Base-by-base conservation (phyloP, 2,329 filamentous ascomycete genomes). In the Alternaria solani region DNA sequence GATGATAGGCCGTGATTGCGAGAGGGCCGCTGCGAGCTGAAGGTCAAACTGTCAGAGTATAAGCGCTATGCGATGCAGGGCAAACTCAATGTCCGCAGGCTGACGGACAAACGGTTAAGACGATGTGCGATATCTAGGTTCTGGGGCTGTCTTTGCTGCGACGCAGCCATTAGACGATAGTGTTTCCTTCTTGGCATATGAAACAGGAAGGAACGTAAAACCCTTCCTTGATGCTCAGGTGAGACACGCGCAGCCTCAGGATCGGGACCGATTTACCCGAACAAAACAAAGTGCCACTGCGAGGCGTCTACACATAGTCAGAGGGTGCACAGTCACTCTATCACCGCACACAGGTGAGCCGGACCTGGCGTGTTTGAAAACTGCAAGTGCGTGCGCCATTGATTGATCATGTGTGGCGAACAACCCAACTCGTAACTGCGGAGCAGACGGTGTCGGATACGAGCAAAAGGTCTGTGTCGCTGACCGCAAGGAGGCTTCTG, bases 131-230 rank as follows among this genome's bases (percentile, higher is more conserved):
- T 41, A 30, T 28, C 34, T 51, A 51, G 49, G 34, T 23, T 12
- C 28, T 51, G 32, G 25, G 39, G 11, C 32, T 36, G 20, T 18
- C 46, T 38, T 36, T 38, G 46, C 36, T 16, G 32, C 32, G 32
- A 16, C 46, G 38, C 46, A 7, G 32, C 32, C 30, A 49, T 25
- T 20, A 41, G 39, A 25, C 32, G 55, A 64, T 60, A 48, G 62
- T 57, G 64, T 67, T 67, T 63, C 46, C 62, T 59, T 36, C 68
- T 68, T 65, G 66, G 66, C 66, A 43, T 34, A 51, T 70, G 68
- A 70, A 72, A 72, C 69, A 62, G 63, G 66, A 63, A 69, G 68
- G 63, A 61, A 47, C 52, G 49, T 60, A 64, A 63, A 59, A 61
- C 58, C 48, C 61, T 49, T 52, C 53, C 52, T 59, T 67, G 66